These are phyloP conservation scores for Camelina hispida DNA, from an alignment of 345 rosid species.

Conservation along the genomic window DNA sequence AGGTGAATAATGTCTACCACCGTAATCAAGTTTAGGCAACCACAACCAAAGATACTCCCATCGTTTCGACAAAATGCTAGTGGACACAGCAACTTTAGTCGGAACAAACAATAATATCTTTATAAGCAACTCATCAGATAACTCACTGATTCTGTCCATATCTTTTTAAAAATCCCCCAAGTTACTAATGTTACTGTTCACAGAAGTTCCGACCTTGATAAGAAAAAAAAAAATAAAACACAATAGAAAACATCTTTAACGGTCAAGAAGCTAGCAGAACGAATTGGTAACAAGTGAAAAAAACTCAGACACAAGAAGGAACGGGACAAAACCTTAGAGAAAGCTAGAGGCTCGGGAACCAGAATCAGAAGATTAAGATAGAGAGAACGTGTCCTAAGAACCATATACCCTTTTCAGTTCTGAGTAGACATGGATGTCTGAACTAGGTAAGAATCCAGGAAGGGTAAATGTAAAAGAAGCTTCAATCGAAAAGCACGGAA, in stretches of 20 bases:
- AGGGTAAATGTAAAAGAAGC: no score
- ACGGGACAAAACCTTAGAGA: conserved; percentile 14
- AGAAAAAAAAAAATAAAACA: background rate
- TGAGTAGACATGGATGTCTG: no score
- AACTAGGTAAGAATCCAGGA: no score
- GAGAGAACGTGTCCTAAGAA: background rate
- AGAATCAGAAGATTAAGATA: no score
- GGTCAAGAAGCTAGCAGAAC: background rate
- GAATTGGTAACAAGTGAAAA: background rate
- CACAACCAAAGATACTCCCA: no score
- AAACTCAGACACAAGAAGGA: conserved; percentile 2
- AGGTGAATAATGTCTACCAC: background rate
- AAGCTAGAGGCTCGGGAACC: background rate
- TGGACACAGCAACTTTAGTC: no score
- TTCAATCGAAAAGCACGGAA: no score
- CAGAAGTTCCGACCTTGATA: background rate
- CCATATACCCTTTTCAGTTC: background rate
- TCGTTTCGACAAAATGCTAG: no score
- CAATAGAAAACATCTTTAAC: background rate
- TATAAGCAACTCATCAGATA: no score
- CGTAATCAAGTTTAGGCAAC: background rate
- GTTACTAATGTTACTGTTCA: background rate
- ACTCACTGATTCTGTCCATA: background rate
- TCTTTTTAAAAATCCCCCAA: background rate
- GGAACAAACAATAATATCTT: no score